Evolutionary conservation across 2,329 filamentous ascomycete genomes (phyloP).

Genomic region (Hysterium pulicare): DNA sequence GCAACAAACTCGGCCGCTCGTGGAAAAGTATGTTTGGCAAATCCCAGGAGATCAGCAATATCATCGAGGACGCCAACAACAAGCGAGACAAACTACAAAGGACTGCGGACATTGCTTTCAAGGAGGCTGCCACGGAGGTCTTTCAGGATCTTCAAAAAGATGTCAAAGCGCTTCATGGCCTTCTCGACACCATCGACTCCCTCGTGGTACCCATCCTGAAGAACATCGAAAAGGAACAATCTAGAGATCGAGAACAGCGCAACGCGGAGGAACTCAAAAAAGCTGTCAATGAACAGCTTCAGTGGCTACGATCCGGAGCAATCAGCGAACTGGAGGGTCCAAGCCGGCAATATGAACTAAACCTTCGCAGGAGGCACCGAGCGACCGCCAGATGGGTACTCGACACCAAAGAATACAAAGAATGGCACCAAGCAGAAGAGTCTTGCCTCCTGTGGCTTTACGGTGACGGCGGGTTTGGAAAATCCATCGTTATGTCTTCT

Average conservation of each 20-base stretch:
- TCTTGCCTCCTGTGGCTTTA: not conserved
- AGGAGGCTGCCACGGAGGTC: not conserved
- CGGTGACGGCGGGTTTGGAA: not conserved
- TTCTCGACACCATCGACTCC: not conserved
- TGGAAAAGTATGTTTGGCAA: not conserved
- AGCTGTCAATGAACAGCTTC: not conserved
- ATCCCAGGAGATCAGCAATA: not conserved
- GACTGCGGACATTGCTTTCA: not conserved
- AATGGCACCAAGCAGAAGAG: not conserved
- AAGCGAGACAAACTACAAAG: not conserved
- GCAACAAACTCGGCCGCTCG: not conserved
- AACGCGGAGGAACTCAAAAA: too few relatives aligned
- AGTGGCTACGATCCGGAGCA: not conserved
- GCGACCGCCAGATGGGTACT: too few relatives aligned
- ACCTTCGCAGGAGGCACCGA: too few relatives aligned
- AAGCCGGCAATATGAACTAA: too few relatives aligned
- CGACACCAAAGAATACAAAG: too few relatives aligned
- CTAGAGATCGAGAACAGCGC: not conserved
- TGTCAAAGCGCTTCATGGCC: not conserved
- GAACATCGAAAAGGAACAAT: conserved; percentile 1
- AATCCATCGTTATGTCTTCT: not conserved
- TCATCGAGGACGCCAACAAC: not conserved
- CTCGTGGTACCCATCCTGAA: not conserved
- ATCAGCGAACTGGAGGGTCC: not conserved
- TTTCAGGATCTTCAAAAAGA: not conserved